phyloP scores from a whole-genome alignment of 1,139 yeast species.

The Kurtzmaniella natalensis region DNA sequence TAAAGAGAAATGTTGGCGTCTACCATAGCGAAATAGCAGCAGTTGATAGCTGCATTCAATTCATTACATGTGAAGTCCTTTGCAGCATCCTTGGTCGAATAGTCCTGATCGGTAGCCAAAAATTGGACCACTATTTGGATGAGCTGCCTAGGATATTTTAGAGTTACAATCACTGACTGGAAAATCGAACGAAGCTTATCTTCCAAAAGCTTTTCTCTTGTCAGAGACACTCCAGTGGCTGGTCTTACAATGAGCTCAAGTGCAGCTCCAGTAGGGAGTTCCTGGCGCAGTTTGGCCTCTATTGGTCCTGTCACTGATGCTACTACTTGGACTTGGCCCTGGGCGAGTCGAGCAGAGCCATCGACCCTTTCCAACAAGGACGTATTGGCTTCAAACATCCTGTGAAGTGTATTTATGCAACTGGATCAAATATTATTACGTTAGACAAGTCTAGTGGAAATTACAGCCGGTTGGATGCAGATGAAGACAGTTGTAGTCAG shows the following conservation, averaged over 20 bases:
- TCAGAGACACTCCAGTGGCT: conserved; percentile 65
- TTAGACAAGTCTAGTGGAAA: no score
- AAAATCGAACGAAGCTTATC: conserved; percentile 64
- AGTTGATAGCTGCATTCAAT: conserved; percentile 67
- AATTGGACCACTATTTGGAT: conserved; percentile 87
- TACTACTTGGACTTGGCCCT: conserved; percentile 53
- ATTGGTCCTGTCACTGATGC: conserved; percentile 88
- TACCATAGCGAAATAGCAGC: conserved; percentile 65
- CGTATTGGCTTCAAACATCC: conserved; percentile 18
- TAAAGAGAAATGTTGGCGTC: conserved; percentile 75
- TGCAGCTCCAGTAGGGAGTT: conserved; percentile 73
- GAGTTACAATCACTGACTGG: conserved; percentile 58
- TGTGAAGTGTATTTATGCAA: no score
- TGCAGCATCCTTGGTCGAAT: conserved; percentile 18
- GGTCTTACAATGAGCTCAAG: conserved; percentile 83
- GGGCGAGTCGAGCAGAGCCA: conserved; percentile 66
- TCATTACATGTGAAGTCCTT: conserved; percentile 46
- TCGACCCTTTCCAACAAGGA: conserved; percentile 56
- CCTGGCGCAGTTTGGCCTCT: conserved; percentile 81
- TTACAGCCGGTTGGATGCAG: no score
- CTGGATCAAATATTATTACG: no score
- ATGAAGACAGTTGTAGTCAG: no score
- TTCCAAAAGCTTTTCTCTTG: conserved; percentile 76
- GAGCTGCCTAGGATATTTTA: conserved; percentile 74
- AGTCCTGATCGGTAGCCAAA: conserved; percentile 53